Evolutionary conservation across 2,329 filamentous ascomycete genomes (phyloP).

Genomic region (Anisogramma anomala): DNA sequence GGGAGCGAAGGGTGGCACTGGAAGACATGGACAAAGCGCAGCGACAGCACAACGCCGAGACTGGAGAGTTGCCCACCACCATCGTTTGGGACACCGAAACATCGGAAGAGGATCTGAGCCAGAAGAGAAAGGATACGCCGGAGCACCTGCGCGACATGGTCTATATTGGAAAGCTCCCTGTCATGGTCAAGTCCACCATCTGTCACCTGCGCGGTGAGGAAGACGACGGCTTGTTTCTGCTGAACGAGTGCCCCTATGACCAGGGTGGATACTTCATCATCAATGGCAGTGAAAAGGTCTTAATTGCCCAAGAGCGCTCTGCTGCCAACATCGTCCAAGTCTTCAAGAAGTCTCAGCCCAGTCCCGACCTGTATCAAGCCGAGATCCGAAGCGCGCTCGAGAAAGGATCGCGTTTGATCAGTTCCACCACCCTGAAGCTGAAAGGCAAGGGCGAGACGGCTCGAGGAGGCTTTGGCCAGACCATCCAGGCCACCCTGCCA

Average conservation of each 20-base stretch:
- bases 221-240: slow-evolving; percentile 76
- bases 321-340: slow-evolving; percentile 98
- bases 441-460: slow-evolving; percentile 71
- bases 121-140: slow-evolving; percentile 38
- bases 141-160: slow-evolving; percentile 57
- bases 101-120: slow-evolving; percentile 36
- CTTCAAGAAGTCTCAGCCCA: slow-evolving; percentile 93
- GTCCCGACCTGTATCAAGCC: slow-evolving; percentile 82
- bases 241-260: slow-evolving; percentile 96
- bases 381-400: slow-evolving; percentile 95
- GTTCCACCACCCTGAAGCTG: slow-evolving; percentile 81
- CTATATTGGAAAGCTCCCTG: slow-evolving; percentile 89
- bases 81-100: slow-evolving; percentile 52
- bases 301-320: slow-evolving; percentile 95
- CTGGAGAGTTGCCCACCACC: slow-evolving; percentile 46
- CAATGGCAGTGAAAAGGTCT: slow-evolving; percentile 95
- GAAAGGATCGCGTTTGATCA: slow-evolving; percentile 90
- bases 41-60: slow-evolving; percentile 40
- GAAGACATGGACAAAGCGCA: slow-evolving; percentile 59
- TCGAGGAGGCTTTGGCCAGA: slow-evolving; percentile 73
- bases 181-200: slow-evolving; percentile 96
- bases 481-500: slow-evolving; percentile 80
- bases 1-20: slow-evolving; percentile 57
- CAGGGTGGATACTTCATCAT: slow-evolving; percentile 99
- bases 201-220: slow-evolving; percentile 77